Evolutionary conservation across 192 early-diverging fungal genomes (phyloP), one percentile per base, ranked within the genome.

Genomic region (Lobulomyces angularis): DNA sequence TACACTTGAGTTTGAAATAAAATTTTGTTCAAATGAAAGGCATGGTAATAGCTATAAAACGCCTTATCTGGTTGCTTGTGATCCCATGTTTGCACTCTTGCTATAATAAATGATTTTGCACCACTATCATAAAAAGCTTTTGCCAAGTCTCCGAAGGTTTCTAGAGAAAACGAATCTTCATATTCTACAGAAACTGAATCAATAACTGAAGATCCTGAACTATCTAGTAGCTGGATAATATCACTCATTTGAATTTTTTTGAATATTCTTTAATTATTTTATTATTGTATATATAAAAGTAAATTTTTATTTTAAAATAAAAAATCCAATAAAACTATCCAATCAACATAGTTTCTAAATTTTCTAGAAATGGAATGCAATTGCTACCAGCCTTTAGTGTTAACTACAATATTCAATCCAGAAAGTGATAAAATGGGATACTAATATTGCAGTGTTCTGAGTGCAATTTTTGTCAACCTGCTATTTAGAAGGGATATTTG

Each of bases 1-100:
- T 77, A 77, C 1, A 70, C 53, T 57, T 77, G 74, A 5, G 74
- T 77, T 46, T 77, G 74, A 41, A 77, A 77, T 8, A 77, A 48
- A 23, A 69, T 69, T 54, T 73, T 77, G 50, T 77, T 77, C 35
- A 77, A 53, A 17, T 77, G 65, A 46, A 53, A 77, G 14, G 74
- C 74, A 37, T 66, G 49, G 48, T 76, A 76, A 43, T 76, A 76
- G 26, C n/a, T n/a, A n/a, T n/a, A n/a, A n/a, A n/a, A n/a, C n/a
- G 63, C 65, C 47, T 62, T 64, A 11, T 69, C 72, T 5, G 74
- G 72, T 32, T 73, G 73, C 48, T 77, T 76, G 35, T 50, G 52
- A 39, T 77, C 74, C 67, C 68, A 73, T 2, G 74, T 77, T 35
- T 77, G 74, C 19, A 77, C 72, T 11, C 74, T 31, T 3, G 74